Evolutionary conservation across 148 eudicot genomes (phyloP).

Genomic region (Fallopia convolvulus): DNA sequence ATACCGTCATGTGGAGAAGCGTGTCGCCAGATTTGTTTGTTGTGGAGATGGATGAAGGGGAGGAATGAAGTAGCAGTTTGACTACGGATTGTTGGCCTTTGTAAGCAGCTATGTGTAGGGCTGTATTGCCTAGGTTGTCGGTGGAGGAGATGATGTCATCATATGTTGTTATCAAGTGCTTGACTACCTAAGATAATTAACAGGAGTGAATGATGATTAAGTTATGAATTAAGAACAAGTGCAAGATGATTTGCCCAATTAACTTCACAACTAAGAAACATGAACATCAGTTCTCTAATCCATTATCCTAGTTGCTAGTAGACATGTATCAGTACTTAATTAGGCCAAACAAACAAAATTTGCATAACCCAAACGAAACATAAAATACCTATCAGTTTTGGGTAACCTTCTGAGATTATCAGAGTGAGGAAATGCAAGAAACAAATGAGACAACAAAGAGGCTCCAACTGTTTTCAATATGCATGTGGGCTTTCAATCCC

Average conservation of each 20-base stretch:
- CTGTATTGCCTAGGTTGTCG: conserved; percentile 81
- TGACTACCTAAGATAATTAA: conserved; percentile 40
- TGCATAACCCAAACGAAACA: neutral
- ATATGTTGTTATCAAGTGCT: conserved; percentile 47
- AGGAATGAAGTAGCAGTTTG: conserved; percentile 57
- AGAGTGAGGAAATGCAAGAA: neutral
- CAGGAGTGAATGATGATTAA: neutral
- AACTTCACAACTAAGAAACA: neutral
- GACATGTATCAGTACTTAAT: neutral
- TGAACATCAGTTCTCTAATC: neutral
- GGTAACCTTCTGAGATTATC: neutral
- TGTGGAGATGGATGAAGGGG: conserved; percentile 44
- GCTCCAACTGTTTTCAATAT: too few relatives aligned
- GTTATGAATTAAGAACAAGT: neutral
- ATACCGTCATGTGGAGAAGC: conserved; percentile 64
- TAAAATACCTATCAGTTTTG: neutral
- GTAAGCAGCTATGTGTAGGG: conserved; percentile 79
- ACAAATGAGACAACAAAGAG: neutral
- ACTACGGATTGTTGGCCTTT: conserved; percentile 74
- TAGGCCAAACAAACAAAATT: neutral
- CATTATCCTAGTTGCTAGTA: neutral
- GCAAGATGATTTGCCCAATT: neutral
- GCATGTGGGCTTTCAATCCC: too few relatives aligned
- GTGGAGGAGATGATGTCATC: conserved; percentile 46
- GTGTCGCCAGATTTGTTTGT: conserved; percentile 70